These are phyloP conservation scores for Tilletia caries DNA, from an alignment of 1,284 basidiomycete genomes.

Conservation along the genomic window DNA sequence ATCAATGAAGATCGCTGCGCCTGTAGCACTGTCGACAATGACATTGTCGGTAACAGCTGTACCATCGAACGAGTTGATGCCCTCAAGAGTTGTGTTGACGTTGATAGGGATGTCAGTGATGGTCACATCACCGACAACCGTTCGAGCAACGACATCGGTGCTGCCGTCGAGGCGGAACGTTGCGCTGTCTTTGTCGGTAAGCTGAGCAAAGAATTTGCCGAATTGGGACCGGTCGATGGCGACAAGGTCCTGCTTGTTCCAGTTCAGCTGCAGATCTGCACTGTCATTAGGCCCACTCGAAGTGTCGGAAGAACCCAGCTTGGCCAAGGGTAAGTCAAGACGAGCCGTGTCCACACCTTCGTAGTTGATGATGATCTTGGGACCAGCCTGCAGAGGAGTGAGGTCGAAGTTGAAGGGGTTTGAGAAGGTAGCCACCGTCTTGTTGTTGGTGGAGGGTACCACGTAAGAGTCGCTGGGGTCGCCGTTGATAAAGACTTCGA, in stretches of 20 bases:
- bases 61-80: conserved; percentile 52
- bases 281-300: conserved; percentile 66
- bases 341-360: conserved; percentile 63
- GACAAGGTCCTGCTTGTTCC: conserved; percentile 59
- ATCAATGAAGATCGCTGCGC: conserved; percentile 26
- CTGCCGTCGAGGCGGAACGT: conserved; percentile 62
- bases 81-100: conserved; percentile 62
- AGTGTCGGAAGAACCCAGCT: conserved; percentile 62
- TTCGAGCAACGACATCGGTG: conserved; percentile 65
- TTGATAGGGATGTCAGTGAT: conserved; percentile 67
- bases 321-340: conserved; percentile 56
- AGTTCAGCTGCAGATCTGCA: conserved; percentile 59
- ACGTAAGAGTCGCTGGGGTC: conserved; percentile 34
- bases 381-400: conserved; percentile 63
- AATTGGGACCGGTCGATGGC: conserved; percentile 64
- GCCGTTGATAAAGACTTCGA: conserved; percentile 61
- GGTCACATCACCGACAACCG: conserved; percentile 67
- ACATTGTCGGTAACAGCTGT: conserved; percentile 19
- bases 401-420: conserved; percentile 76
- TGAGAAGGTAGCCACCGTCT: conserved; percentile 66
- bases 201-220: conserved; percentile 62
- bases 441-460: conserved; percentile 54
- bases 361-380: conserved; percentile 62
- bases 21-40: conserved; percentile 33
- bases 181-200: conserved; percentile 61